Percentiles rank a stretch among this genome's conserved stretches.
Conservation (phyloP, 495 filamentous ascomycete genomes). For the Annulohypoxylon maeteangense region DNA sequence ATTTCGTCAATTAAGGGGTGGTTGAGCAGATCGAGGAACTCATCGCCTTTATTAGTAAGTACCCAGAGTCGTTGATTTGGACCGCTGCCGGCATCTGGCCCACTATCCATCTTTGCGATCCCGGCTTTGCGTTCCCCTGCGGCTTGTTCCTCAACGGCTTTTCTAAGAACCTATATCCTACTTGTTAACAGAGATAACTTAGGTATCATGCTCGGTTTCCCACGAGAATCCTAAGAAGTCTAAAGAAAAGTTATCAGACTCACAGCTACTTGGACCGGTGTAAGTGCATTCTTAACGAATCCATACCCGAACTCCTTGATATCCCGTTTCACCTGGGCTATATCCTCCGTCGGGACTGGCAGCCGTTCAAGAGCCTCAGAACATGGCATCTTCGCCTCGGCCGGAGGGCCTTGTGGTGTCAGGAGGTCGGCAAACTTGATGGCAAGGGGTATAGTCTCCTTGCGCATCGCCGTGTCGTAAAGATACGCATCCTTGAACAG, state of each 20-base stretch:
- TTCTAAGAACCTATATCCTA: background rate
- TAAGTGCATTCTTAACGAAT: slow-evolving; percentile 21
- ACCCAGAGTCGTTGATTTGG: slow-evolving; percentile 23
- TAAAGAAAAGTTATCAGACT: background rate
- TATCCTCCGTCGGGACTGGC: slow-evolving; percentile 9
- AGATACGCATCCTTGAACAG: slow-evolving; percentile 15
- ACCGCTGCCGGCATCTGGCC: background rate
- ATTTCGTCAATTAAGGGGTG: slow-evolving; percentile 22
- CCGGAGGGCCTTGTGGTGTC: slow-evolving; percentile 1
- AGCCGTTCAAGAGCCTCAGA: background rate
- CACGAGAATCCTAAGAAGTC: no score
- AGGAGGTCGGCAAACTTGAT: slow-evolving; percentile 22
- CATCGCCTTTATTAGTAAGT: slow-evolving; percentile 16
- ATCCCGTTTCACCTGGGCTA: slow-evolving; percentile 14
- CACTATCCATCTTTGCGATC: slow-evolving; percentile 6
- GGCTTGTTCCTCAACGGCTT: slow-evolving; percentile 13
- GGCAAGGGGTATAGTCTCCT: slow-evolving; percentile 8
- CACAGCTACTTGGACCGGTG: slow-evolving; percentile 11
- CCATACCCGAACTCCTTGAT: slow-evolving; percentile 11
- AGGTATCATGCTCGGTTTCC: no score
- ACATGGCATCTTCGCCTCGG: background rate
- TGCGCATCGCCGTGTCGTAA: slow-evolving; percentile 3
- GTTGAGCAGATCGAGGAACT: slow-evolving; percentile 20
- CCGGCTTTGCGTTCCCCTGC: slow-evolving; percentile 17
- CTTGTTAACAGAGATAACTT: background rate